These are phyloP conservation scores for Galerina marginata DNA, from an alignment of 768 basidiomycete species.

Conservation along the genomic window DNA sequence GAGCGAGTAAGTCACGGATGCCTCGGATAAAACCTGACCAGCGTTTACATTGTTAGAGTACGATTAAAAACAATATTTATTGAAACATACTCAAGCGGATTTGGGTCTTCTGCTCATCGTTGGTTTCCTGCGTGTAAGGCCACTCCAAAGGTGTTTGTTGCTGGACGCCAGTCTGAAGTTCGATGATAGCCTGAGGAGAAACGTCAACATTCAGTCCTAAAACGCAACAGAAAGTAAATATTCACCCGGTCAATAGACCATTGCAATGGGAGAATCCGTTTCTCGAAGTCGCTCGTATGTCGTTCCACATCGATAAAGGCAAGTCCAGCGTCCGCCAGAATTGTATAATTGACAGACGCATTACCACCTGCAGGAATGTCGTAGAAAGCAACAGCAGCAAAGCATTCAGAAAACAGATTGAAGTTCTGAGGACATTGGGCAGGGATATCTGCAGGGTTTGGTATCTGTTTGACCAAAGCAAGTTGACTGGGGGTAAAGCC, in stretches of 20 bases:
- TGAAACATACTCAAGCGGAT: constrained; percentile 59
- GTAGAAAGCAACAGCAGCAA: constrained; percentile 67
- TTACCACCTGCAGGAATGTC: constrained; percentile 50
- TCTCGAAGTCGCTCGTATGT: constrained; percentile 74
- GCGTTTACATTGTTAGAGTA: constrained; percentile 9
- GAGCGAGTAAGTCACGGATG: constrained; percentile 62
- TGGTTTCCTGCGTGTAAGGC: constrained; percentile 74
- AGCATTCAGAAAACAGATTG: constrained; percentile 71
- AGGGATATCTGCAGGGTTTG: constrained; percentile 54
- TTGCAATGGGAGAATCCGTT: constrained; percentile 71
- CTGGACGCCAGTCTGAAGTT: constrained; percentile 61
- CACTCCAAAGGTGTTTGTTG: constrained; percentile 69
- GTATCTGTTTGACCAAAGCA: constrained; percentile 52
- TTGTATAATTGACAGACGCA: constrained; percentile 64
- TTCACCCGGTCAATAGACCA: constrained; percentile 76
- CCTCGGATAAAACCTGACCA: constrained; percentile 64
- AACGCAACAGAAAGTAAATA: not conserved
- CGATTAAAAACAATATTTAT: not conserved
- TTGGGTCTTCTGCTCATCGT: constrained; percentile 59
- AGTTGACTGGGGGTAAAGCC: constrained; percentile 56
- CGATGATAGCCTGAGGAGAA: constrained; percentile 61
- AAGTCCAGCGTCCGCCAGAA: constrained; percentile 70
- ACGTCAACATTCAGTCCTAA: not conserved
- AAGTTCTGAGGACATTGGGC: constrained; percentile 75
- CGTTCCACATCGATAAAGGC: constrained; percentile 65